phyloP scores from a whole-genome alignment of 495 filamentous ascomycete genomes.

The Staphylotrichum longicolle region DNA sequence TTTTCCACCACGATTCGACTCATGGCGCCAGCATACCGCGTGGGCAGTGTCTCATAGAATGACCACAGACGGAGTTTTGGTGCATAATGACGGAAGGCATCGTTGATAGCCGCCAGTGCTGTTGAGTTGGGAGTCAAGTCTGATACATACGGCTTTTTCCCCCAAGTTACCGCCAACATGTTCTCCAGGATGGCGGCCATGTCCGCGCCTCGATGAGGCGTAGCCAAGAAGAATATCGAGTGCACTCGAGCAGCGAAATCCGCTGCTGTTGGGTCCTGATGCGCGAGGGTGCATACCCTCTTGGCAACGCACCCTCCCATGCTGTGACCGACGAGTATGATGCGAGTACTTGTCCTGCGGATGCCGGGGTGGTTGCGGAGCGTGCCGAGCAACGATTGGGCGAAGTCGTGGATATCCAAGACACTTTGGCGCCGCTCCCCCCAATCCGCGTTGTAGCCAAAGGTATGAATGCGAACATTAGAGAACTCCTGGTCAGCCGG shows the following conservation, averaged over 20 bases:
- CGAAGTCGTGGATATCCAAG: conserved; percentile 48
- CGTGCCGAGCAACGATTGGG: conserved; percentile 39
- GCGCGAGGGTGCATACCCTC: conserved; percentile 37
- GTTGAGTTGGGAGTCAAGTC: conserved; percentile 29
- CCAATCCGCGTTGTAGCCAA: conserved; percentile 37
- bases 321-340: conserved; percentile 51
- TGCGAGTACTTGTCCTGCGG: conserved; percentile 30
- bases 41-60: conserved; percentile 35
- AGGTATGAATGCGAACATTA: conserved; percentile 30
- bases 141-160: conserved; percentile 26
- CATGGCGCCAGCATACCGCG: conserved; percentile 7
- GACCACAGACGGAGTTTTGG: conserved; percentile 29
- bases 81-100: conserved; percentile 33
- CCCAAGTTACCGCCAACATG: conserved; percentile 32
- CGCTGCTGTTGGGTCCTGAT: conserved; percentile 28
- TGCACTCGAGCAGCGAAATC: conserved; percentile 38
- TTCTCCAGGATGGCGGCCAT: conserved; percentile 42
- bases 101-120: conserved; percentile 26
- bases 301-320: conserved; percentile 58
- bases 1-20: conserved; percentile 35
- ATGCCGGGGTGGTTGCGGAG: conserved; percentile 38
- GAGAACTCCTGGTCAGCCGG: conserved; percentile 29
- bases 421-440: conserved; percentile 31
- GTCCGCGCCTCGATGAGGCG: conserved; percentile 53
- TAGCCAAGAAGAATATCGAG: conserved; percentile 51